phyloP scores from a whole-genome alignment of 2,329 filamentous ascomycete genomes.

The Aspergillus sp. region DNA sequence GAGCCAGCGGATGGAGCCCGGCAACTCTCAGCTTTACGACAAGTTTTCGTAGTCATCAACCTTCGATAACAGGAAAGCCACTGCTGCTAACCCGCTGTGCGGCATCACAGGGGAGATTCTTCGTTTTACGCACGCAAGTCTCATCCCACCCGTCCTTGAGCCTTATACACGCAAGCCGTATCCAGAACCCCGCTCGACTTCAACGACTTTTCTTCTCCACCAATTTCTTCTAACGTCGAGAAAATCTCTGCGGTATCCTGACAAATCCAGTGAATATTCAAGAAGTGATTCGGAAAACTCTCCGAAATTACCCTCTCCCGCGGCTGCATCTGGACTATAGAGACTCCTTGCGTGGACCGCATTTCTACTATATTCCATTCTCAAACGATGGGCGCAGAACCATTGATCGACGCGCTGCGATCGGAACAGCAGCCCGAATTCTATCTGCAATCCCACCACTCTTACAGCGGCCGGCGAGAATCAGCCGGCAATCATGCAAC shows the following conservation, averaged over 20 bases:
- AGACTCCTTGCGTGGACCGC: slow-evolving; percentile 4
- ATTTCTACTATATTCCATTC: slow-evolving; percentile 6
- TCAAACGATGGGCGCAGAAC: slow-evolving; percentile 29
- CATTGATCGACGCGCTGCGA: slow-evolving; percentile 22
- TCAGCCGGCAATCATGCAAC: slow-evolving; percentile 12
- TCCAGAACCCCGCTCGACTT: slow-evolving; percentile 7
- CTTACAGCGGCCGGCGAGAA: slow-evolving; percentile 3
- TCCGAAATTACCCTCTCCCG: not conserved
- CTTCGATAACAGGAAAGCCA: slow-evolving; percentile 1
- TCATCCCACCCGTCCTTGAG: not conserved
- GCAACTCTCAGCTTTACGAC: not conserved
- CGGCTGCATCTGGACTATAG: not conserved
- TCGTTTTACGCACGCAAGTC: not conserved
- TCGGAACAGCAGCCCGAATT: slow-evolving; percentile 21
- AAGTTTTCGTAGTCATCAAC: slow-evolving; percentile 5
- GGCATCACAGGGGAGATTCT: not conserved
- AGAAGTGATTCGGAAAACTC: not conserved
- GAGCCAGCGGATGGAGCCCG: not conserved
- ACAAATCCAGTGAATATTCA: not conserved
- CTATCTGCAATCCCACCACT: slow-evolving; percentile 21
- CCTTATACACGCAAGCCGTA: slow-evolving; percentile 11
- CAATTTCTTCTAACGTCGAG: not conserved
- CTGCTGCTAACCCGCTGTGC: not conserved
- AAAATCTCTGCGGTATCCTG: not conserved
- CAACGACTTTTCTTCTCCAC: not conserved